phyloP scores from a whole-genome alignment of 2,329 filamentous ascomycete genomes.

The Cordyceps tenuipes region DNA sequence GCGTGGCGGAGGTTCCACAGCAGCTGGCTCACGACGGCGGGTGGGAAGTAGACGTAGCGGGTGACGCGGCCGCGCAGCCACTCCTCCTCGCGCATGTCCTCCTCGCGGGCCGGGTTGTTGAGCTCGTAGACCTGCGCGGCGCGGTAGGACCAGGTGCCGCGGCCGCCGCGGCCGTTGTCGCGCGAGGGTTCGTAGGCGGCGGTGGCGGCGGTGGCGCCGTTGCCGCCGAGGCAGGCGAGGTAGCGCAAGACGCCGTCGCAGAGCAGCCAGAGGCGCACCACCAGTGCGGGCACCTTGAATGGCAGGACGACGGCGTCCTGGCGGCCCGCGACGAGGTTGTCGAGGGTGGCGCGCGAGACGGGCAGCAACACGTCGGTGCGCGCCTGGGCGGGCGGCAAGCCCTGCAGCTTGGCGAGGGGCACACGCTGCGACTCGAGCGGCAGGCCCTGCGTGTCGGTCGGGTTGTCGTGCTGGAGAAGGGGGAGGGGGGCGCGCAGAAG shows the following conservation, averaged over 20 bases:
- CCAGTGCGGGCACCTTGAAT: conserved; percentile 46
- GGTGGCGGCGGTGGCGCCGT: neutral
- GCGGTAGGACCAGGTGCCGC: conserved; percentile 20
- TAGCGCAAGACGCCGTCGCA: conserved; percentile 45
- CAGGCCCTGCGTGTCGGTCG: conserved; percentile 22
- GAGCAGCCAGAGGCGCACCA: conserved; percentile 57
- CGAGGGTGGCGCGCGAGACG: conserved; percentile 38
- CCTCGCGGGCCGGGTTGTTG: conserved; percentile 47
- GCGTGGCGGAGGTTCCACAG: conserved; percentile 50
- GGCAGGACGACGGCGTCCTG: conserved; percentile 48
- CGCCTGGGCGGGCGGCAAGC: conserved; percentile 39
- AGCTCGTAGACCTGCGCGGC: conserved; percentile 48
- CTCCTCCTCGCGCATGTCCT: conserved; percentile 44
- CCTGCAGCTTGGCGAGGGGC: conserved; percentile 38
- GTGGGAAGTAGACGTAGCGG: conserved; percentile 46
- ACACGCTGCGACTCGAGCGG: conserved; percentile 40
- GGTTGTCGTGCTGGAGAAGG: conserved; percentile 20
- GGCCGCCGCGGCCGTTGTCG: conserved; percentile 9
- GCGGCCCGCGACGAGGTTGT: conserved; percentile 38
- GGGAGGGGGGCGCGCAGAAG: conserved; percentile 15
- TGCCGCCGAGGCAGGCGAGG: conserved; percentile 46
- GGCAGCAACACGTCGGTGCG: conserved; percentile 48
- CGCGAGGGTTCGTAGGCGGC: conserved; percentile 22
- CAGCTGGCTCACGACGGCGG: conserved; percentile 48
- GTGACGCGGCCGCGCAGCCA: conserved; percentile 44